phyloP scores from a whole-genome alignment of 225 moss, liverwort and hornwort species.

The Pleurozium schreberi region DNA sequence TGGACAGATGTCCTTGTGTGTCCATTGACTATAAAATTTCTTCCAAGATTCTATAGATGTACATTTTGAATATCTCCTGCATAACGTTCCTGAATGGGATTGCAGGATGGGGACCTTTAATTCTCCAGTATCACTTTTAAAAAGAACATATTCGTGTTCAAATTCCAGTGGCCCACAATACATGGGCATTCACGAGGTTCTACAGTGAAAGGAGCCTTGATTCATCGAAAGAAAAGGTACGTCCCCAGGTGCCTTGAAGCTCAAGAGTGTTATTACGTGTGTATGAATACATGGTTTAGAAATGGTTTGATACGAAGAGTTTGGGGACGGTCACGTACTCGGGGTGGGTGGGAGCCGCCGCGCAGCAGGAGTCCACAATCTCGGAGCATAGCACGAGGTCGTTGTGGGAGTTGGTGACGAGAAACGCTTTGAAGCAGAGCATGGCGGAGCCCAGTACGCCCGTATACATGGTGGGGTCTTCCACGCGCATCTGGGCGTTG shows the following conservation, averaged over 20 bases:
- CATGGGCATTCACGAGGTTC: background rate
- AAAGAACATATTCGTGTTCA: background rate
- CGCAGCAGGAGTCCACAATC: conserved; percentile 35
- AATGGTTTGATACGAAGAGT: background rate
- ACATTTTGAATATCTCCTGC: background rate
- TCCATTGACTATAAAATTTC: background rate
- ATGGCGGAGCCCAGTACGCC: conserved; percentile 34
- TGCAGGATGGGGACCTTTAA: background rate
- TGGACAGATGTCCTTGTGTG: background rate
- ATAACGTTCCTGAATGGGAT: background rate
- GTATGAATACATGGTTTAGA: background rate
- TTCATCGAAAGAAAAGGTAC: background rate
- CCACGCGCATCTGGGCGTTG: conserved; percentile 2
- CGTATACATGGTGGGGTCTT: conserved; percentile 25
- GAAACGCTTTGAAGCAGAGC: conserved; percentile 31
- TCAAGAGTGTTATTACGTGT: background rate
- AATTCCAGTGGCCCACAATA: background rate
- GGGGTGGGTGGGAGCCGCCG: conserved; percentile 5
- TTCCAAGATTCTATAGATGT: no score
- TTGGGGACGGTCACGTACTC: background rate
- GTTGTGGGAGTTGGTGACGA: background rate
- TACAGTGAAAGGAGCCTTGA: background rate
- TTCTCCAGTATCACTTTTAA: background rate
- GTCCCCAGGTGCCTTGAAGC: background rate
- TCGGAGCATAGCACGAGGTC: conserved; percentile 14